Evolutionary conservation across 2,329 filamentous ascomycete genomes (phyloP).

Genomic region (Penicillium glabrum): DNA sequence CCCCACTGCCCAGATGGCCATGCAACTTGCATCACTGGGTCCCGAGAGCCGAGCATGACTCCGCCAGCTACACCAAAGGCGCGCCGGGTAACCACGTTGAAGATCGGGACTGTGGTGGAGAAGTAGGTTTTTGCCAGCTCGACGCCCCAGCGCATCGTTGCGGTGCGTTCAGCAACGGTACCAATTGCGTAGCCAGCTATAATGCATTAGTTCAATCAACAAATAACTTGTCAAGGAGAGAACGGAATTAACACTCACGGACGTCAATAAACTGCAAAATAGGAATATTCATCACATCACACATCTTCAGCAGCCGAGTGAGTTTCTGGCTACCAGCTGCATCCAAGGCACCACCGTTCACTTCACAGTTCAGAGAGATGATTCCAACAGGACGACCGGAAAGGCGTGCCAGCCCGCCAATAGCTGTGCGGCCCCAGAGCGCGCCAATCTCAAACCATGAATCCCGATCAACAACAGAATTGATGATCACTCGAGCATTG

Average conservation of each 20-base stretch:
- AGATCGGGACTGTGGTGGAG: conserved; percentile 62
- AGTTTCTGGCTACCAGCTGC: conserved; percentile 62
- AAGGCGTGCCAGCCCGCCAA: conserved; percentile 61
- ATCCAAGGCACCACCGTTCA: conserved; percentile 62
- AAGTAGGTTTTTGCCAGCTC: conserved; percentile 63
- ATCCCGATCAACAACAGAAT: conserved; percentile 54
- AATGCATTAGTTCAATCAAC: conserved; percentile 6
- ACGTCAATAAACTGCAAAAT: conserved; percentile 64
- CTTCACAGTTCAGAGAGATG: conserved; percentile 61
- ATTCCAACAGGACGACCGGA: conserved; percentile 59
- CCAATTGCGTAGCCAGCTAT: conserved; percentile 62
- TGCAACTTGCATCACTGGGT: conserved; percentile 61
- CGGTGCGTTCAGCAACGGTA: conserved; percentile 61
- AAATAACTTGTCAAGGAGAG: background rate
- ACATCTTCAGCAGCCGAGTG: conserved; percentile 60
- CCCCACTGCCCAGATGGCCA: conserved; percentile 67
- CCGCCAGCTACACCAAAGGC: conserved; percentile 65
- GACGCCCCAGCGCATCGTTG: conserved; percentile 65
- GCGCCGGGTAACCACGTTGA: conserved; percentile 62
- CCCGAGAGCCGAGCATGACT: conserved; percentile 63
- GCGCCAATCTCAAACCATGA: conserved; percentile 66
- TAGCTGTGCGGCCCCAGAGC: conserved; percentile 63
- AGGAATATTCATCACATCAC: conserved; percentile 65
- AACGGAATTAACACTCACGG: conserved; percentile 37
- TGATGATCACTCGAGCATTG: conserved; percentile 58